phyloP scores from a whole-genome alignment of 139 green algal genomes.

The Yamagishiella unicocca region DNA sequence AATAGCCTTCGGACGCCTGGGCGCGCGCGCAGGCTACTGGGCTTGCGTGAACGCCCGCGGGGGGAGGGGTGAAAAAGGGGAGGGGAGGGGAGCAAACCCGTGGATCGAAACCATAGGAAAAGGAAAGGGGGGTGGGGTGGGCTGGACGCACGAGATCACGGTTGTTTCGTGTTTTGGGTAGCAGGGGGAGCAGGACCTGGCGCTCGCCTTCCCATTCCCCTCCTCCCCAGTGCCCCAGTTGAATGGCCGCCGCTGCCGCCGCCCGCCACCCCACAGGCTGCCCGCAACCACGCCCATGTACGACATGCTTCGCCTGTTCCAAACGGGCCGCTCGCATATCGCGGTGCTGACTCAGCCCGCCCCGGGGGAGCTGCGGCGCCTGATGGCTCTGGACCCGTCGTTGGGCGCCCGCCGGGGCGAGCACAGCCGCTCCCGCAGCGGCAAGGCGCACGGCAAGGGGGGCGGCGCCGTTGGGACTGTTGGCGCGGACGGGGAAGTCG shows the following conservation, averaged over 20 bases:
- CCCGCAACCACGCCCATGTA: conserved; percentile 71
- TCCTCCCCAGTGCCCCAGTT: too few species aligned
- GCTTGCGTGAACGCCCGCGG: too few species aligned
- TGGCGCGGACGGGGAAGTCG: not conserved
- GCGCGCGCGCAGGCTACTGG: too few species aligned
- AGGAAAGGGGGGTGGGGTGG: too few species aligned
- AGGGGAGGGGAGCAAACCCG: too few species aligned
- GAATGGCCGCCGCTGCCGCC: not conserved
- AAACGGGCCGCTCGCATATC: conserved; percentile 85
- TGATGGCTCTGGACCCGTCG: not conserved
- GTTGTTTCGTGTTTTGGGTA: too few species aligned
- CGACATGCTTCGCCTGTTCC: conserved; percentile 92
- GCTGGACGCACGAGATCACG: too few species aligned
- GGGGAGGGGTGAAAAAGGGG: too few species aligned
- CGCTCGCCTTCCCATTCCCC: too few species aligned
- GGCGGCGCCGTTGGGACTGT: not conserved
- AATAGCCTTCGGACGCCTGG: too few species aligned
- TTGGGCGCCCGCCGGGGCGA: not conserved
- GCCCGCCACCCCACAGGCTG: conserved; percentile 23
- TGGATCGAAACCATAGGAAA: too few species aligned
- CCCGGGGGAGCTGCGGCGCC: conserved; percentile 5
- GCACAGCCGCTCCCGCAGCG: not conserved
- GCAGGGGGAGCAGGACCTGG: too few species aligned
- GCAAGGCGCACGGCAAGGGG: not conserved
- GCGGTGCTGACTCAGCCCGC: conserved; percentile 76